Conservation (phyloP, 1,139 yeast species). For the Pichia kudriavzevii region DNA sequence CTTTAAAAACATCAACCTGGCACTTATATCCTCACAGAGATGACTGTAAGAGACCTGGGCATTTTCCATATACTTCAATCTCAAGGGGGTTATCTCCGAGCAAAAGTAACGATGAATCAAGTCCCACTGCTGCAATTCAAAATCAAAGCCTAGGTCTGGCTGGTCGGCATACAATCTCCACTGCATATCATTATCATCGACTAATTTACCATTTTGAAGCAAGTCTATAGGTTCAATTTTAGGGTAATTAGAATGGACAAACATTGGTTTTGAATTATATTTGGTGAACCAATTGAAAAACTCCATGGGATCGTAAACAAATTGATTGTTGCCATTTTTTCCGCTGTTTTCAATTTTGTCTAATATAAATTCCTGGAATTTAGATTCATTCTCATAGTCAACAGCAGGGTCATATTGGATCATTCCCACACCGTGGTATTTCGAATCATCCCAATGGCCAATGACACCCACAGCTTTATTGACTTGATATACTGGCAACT, state of each 20-base stretch:
- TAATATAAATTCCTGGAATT: slow-evolving; percentile 9
- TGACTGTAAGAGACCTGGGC: slow-evolving; percentile 17
- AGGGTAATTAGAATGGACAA: slow-evolving; percentile 36
- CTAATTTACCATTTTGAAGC: slow-evolving; percentile 26
- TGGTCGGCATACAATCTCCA: slow-evolving; percentile 41
- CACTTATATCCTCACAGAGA: slow-evolving; percentile 22
- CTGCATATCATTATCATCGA: slow-evolving; percentile 32
- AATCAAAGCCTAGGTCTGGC: slow-evolving; percentile 44
- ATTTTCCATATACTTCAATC: slow-evolving; percentile 23
- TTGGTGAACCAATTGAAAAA: slow-evolving; percentile 25
- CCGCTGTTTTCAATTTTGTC: slow-evolving; percentile 12
- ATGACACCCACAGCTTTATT: slow-evolving; percentile 37
- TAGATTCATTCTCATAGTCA: slow-evolving; percentile 37
- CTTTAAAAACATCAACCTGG: slow-evolving; percentile 20
- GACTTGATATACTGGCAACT: slow-evolving; percentile 46
- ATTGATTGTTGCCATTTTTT: slow-evolving; percentile 2
- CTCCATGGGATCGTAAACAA: slow-evolving; percentile 13
- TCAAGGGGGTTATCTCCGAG: slow-evolving; percentile 16
- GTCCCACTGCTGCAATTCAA: slow-evolving; percentile 38
- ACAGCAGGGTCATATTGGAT: slow-evolving; percentile 47
- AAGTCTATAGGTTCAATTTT: slow-evolving; percentile 35
- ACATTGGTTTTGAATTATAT: slow-evolving; percentile 30
- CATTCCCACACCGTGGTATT: slow-evolving; percentile 43
- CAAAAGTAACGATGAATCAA: slow-evolving; percentile 31
- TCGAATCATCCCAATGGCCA: slow-evolving; percentile 34